Evolutionary conservation across 352 stramenopile genomes (phyloP), one percentile per base, ranked within the genome.

Genomic region (Pythium chondricola): DNA sequence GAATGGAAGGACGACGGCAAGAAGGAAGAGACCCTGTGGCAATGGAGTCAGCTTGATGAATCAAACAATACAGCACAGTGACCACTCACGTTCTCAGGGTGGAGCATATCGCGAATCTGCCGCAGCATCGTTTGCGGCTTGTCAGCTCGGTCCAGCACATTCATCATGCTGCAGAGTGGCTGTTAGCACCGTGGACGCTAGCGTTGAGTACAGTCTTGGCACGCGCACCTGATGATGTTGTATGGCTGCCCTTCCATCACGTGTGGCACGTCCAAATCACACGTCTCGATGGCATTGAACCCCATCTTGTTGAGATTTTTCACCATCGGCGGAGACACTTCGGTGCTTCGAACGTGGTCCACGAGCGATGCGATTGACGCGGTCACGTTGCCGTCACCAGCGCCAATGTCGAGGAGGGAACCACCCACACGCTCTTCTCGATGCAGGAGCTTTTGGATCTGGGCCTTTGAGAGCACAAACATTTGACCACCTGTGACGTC

Each of bases 311-410:
- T 90, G 37, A 93, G 57, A 38, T 73, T 72, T 46, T 72, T 79
- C 17, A 88, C 82, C 82, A 93, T 93, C 8, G 82, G 77, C 5
- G 65, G 56, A 1, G 82, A 93, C 29, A 85, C 80, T 51, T 93
- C 82, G 0, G 82, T 93, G 6, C 74, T 76, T 14, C 65, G 75
- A 22, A 91, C 79, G 31, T 69, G 48, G 24, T 84, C 63, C 14
- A 89, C 77, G 14, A 91, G 70, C 45, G 79, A 83, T n/a, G 75
- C 77, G n/a, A 93, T 61, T 11, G 71, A 80, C 14, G 63, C 75
- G 4, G 83, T 93, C 37, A 93, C 80, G 40, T 93, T 88, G 50
- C 83, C 83, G 49, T 93, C 83, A 25, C 83, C 83, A 17, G 83
- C 83, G 25, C 80, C 83, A 56, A 93, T 88, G 33, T 93, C 83